Percentiles rank a stretch among this genome's conserved stretches.
Evolutionary conservation across 345 rosid genomes (phyloP).

Genomic region (Fremontodendron californicum): DNA sequence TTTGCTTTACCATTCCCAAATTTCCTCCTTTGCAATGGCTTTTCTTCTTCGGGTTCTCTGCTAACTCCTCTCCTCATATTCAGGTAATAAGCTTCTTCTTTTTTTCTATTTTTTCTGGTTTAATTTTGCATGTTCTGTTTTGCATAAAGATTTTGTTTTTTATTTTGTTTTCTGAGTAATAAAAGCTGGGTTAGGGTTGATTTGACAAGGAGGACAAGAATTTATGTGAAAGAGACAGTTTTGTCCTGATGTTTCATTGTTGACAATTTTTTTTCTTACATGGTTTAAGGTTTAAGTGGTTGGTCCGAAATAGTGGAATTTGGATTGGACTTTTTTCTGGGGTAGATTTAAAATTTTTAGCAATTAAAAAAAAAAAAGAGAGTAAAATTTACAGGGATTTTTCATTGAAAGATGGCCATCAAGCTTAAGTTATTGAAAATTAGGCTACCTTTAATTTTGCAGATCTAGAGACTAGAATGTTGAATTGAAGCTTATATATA

Average conservation of each 20-base stretch:
- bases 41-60: conserved; percentile 22
- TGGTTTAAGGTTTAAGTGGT: not conserved
- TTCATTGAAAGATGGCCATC: not conserved
- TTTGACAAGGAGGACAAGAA: not conserved
- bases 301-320: not conserved
- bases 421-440: not conserved
- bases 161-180: not conserved
- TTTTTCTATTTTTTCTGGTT: conserved; percentile 4
- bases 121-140: conserved; percentile 13
- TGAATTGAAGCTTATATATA: not conserved
- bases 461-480: not conserved
- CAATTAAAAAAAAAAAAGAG: not conserved
- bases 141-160: not conserved
- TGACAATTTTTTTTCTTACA: not conserved
- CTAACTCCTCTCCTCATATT: conserved; percentile 21
- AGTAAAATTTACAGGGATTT: not conserved
- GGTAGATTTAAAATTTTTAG: not conserved
- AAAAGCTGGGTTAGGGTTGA: not conserved
- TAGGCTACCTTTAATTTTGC: not conserved
- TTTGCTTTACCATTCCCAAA: conserved; percentile 19
- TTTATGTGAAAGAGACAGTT: conserved; percentile 1
- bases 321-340: not conserved
- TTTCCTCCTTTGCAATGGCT: conserved; percentile 17
- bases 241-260: conserved; percentile 9
- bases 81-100: not conserved